Conservation (phyloP, 257 asterid species). For the Avicennia marina region DNA sequence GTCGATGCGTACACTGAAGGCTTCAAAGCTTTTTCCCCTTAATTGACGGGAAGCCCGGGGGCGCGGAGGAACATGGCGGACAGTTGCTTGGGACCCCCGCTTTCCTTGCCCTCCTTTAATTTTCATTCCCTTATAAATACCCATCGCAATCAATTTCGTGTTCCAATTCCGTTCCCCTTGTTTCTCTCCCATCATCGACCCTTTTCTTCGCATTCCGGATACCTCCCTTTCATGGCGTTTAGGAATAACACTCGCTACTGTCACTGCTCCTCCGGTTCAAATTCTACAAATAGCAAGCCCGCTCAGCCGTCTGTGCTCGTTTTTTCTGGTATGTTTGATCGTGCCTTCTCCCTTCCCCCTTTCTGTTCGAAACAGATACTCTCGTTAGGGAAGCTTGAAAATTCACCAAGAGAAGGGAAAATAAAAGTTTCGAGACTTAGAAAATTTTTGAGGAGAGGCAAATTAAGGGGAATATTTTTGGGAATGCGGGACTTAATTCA, state of each 20-base stretch:
- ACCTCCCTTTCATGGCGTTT: slow-evolving; percentile 34
- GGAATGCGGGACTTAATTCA: too few relatives aligned
- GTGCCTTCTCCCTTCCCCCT: background rate
- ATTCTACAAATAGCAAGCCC: slow-evolving; percentile 16
- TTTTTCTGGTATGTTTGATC: slow-evolving; percentile 58
- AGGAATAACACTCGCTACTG: slow-evolving; percentile 15
- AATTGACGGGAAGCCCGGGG: too few relatives aligned
- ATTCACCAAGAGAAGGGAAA: too few relatives aligned
- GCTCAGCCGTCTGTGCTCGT: slow-evolving; percentile 74
- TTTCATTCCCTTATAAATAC: slow-evolving; percentile 22
- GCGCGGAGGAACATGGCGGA: slow-evolving; percentile 59
- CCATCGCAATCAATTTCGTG: too few relatives aligned
- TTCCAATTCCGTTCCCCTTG: slow-evolving; percentile 20
- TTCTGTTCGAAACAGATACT: background rate
- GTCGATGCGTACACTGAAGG: too few relatives aligned
- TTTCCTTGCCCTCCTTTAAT: slow-evolving; percentile 25
- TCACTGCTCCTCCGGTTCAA: slow-evolving; percentile 25
- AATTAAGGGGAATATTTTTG: background rate
- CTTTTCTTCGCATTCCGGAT: slow-evolving; percentile 22
- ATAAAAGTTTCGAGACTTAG: background rate
- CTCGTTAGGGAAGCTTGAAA: background rate
- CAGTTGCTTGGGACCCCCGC: slow-evolving; percentile 62
- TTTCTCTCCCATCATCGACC: slow-evolving; percentile 22
- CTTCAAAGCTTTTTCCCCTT: background rate
- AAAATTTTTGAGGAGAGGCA: background rate